Base-by-base conservation (phyloP, 768 basidiomycete species). In the Russula sp. region DNA sequence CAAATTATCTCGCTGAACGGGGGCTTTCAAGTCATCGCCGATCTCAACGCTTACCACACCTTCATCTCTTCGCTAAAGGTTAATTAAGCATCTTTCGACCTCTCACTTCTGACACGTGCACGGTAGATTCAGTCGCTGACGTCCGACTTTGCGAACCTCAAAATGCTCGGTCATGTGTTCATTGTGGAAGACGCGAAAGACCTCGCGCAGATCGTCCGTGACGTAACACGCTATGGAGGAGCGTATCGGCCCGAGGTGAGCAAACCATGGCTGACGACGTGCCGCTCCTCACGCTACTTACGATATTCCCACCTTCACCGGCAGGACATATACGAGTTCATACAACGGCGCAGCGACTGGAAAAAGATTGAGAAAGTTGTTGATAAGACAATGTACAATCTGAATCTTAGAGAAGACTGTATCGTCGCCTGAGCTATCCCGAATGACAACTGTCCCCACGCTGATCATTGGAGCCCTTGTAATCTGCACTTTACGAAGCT, bases 281-380 rank as follows among this genome's bases (percentile, higher is more conserved):
- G 53, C 31, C 35, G 31, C n/a, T 42, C 13, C 49, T 57, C 8
- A 32, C 51, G 32, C n/a, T 11, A 34, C 8, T 35, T 22, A 27
- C n/a, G 22, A 13, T 7, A 1, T 13, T 47, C 44, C 37, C 60
- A 34, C 34, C 27, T 50, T 27, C 27, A 62, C 37, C 20, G 47
- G 10, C 27, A 88, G 84, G 96, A 98, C 71, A 81, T 98, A 55
- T 98, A 98, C 72, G 96, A 98, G 73, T 96, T 98, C 70, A 91
- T 98, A 70, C 92, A 94, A 71, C 79, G 95, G 22, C 82, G 95
- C 39, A 89, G 91, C 7, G 96, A 99, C 73, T 98, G 96, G 96
- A 96, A 97, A 77, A 95, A 91, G 77, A 98, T 98, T 63, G 95
- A 98, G 73, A 96, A 93, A 75, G 87, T 84, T 32, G 97, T 98